phyloP scores from a whole-genome alignment of 2,329 filamentous ascomycete genomes.

The Chaetomium strumarium region DNA sequence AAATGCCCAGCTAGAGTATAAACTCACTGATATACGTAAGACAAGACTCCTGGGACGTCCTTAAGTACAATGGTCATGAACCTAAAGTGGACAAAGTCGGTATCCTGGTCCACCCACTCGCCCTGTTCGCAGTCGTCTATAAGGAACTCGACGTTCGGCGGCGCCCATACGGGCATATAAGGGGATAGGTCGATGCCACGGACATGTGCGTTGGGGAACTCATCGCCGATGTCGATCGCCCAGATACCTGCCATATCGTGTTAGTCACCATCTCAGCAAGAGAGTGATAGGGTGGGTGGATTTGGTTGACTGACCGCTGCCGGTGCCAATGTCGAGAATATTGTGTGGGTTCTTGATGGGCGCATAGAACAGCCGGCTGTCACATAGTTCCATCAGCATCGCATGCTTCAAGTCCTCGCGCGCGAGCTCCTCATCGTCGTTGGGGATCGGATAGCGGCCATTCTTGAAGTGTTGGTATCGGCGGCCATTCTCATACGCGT shows the following conservation, averaged over 20 bases:
- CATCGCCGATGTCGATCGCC: constrained; percentile 30
- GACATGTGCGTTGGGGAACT: constrained; percentile 35
- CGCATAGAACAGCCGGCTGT: constrained; percentile 36
- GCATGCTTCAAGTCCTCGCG: constrained; percentile 40
- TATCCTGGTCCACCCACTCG: constrained; percentile 25
- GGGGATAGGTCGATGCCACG: constrained; percentile 37
- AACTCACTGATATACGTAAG: constrained; percentile 33
- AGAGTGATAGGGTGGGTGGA: no score
- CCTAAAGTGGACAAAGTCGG: constrained; percentile 30
- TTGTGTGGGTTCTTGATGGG: constrained; percentile 35
- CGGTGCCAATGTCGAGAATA: constrained; percentile 36
- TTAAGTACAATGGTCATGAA: constrained; percentile 37
- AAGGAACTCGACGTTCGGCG: constrained; percentile 35
- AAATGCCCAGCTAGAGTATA: no score
- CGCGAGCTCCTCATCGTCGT: constrained; percentile 40
- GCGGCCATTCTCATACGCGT: constrained; percentile 26
- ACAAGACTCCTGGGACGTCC: constrained; percentile 44
- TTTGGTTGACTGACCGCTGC: constrained; percentile 30
- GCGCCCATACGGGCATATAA: constrained; percentile 35
- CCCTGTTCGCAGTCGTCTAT: constrained; percentile 33
- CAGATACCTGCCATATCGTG: background rate
- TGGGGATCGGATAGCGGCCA: constrained; percentile 30
- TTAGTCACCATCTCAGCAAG: no score
- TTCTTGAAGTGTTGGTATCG: constrained; percentile 28
- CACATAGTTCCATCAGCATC: constrained; percentile 32